Evolutionary conservation across 306 rosid species (phyloP).

Genomic region (Morella rubra): DNA sequence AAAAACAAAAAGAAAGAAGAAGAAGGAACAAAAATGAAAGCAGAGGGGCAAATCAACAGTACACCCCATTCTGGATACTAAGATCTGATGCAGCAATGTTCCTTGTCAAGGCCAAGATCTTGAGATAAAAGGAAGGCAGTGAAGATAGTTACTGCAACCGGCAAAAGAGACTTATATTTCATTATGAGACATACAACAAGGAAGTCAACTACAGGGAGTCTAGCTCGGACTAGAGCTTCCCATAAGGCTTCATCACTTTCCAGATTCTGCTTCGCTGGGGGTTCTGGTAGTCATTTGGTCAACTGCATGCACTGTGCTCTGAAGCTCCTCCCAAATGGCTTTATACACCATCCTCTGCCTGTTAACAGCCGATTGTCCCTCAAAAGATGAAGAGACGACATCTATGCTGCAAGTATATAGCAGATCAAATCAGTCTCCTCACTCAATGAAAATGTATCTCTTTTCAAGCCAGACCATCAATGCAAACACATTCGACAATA

Average conservation of each 20-base stretch:
- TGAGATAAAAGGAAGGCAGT: neutral
- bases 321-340: conserved; percentile 99
- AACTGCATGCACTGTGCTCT: conserved; percentile 86
- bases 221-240: neutral
- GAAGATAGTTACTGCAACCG: neutral
- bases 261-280: conserved; percentile 64
- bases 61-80: neutral
- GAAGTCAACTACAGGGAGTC: neutral
- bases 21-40: neutral
- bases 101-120: neutral
- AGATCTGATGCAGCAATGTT: neutral
- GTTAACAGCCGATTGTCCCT: conserved; percentile 87
- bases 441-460: neutral
- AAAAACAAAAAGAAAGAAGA: neutral
- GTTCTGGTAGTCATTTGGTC: conserved; percentile 92
- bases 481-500: neutral
- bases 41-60: neutral
- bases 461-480: neutral
- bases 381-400: conserved; percentile 71
- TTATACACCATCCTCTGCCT: conserved; percentile 98
- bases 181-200: neutral
- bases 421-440: neutral
- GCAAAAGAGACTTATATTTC: neutral
- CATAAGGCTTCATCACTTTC: conserved; percentile 24
- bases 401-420: conserved; percentile 58